Conservation (phyloP, 2,329 filamentous ascomycete species). For the Colletotrichum phormii region DNA sequence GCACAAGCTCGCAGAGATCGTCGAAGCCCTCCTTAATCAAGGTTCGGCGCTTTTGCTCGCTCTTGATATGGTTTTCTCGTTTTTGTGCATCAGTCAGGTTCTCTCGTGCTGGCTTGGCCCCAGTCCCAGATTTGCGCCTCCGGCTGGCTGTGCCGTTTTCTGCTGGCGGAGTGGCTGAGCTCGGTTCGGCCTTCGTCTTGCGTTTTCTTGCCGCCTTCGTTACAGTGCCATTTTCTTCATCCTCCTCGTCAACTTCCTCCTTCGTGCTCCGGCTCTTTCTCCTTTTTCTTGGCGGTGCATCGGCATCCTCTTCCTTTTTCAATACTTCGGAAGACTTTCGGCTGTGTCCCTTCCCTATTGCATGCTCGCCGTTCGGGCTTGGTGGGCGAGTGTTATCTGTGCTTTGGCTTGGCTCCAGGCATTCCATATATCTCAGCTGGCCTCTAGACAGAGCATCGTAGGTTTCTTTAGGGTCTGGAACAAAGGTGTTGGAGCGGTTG, state of each 20-base stretch:
- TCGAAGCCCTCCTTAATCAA: constrained; percentile 87
- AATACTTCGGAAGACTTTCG: constrained; percentile 41
- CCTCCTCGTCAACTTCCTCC: constrained; percentile 52
- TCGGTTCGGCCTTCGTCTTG: constrained; percentile 58
- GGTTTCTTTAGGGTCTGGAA: constrained; percentile 68
- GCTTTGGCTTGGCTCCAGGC: constrained; percentile 68
- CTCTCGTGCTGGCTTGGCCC: constrained; percentile 65
- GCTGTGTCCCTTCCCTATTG: constrained; percentile 39
- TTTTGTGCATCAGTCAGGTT: constrained; percentile 88
- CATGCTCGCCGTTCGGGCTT: constrained; percentile 58
- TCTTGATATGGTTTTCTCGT: constrained; percentile 86
- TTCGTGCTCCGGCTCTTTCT: constrained; percentile 65
- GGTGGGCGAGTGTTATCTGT: constrained; percentile 69
- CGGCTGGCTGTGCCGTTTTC: constrained; percentile 53
- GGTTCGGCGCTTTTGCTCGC: constrained; percentile 87
- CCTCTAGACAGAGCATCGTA: constrained; percentile 67
- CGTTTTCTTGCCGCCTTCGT: constrained; percentile 55
- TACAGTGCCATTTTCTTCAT: constrained; percentile 50
- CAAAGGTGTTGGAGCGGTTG: constrained; percentile 66
- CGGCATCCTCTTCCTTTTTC: constrained; percentile 51
- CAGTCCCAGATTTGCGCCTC: constrained; percentile 61
- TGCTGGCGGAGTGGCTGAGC: constrained; percentile 47
- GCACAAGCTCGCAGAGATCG: constrained; percentile 81
- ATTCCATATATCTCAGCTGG: constrained; percentile 66
- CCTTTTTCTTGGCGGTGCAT: constrained; percentile 61